A percentile compares a stretch with the other conserved stretches of the same genome.
These are phyloP conservation scores for Choanephora cucurbitarum DNA, from an alignment of 371 early-diverging fungal species.

Conservation along the genomic window DNA sequence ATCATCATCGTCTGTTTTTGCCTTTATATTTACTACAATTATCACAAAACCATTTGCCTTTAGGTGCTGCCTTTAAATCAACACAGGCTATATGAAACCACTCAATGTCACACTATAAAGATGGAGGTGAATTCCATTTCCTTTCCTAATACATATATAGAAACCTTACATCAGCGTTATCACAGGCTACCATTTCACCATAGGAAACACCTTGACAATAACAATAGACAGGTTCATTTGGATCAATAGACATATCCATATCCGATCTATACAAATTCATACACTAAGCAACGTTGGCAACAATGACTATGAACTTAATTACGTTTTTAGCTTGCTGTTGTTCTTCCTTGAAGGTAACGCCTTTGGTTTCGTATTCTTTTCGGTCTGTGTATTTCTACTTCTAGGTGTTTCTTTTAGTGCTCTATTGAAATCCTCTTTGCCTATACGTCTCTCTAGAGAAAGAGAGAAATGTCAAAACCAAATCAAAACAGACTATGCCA, in stretches of 20 bases:
- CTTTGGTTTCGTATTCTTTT: slow-evolving; percentile 30
- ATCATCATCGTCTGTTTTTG: slow-evolving; percentile 20
- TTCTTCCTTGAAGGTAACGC: slow-evolving; percentile 24
- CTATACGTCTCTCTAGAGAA: slow-evolving; percentile 16
- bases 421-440: slow-evolving; percentile 15
- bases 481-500: background rate
- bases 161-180: slow-evolving; percentile 86
- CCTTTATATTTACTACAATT: slow-evolving; percentile 52
- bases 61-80: slow-evolving; percentile 79
- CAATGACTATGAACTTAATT: background rate
- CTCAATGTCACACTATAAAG: slow-evolving; percentile 78
- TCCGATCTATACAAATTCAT: slow-evolving; percentile 15
- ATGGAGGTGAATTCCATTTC: no score
- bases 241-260: slow-evolving; percentile 85
- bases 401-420: slow-evolving; percentile 35
- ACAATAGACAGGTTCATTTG: slow-evolving; percentile 95
- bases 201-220: slow-evolving; percentile 94
- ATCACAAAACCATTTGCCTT: slow-evolving; percentile 93
- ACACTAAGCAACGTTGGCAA: no score
- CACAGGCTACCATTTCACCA: slow-evolving; percentile 98
- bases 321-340: slow-evolving; percentile 32
- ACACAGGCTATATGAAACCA: slow-evolving; percentile 98
- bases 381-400: slow-evolving; percentile 27
- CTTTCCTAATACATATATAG: no score
- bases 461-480: no score